Evolutionary conservation across 495 filamentous ascomycete species (phyloP).

Genomic region (Aspergillus coremiiformis): DNA sequence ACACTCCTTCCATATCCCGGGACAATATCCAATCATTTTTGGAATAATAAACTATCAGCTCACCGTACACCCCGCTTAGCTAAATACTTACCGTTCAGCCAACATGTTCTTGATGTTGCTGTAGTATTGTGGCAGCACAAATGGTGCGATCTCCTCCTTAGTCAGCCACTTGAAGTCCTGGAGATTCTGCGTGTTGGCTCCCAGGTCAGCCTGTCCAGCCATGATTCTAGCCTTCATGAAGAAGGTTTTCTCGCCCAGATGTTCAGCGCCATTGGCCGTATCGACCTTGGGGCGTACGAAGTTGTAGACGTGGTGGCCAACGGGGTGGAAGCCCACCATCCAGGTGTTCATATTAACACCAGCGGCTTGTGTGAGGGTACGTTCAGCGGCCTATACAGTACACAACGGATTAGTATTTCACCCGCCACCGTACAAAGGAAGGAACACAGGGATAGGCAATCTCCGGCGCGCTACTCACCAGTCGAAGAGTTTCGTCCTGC

Average conservation of each 20-base stretch:
- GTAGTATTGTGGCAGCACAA: slow-evolving; percentile 59
- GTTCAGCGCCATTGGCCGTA: slow-evolving; percentile 27
- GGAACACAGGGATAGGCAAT: background rate
- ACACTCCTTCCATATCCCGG: background rate
- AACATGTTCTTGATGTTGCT: slow-evolving; percentile 71
- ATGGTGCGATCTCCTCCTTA: slow-evolving; percentile 72
- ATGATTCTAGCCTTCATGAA: slow-evolving; percentile 94
- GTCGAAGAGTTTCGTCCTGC: slow-evolving; percentile 65
- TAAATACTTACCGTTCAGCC: slow-evolving; percentile 49
- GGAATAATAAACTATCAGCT: background rate
- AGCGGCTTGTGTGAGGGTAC: slow-evolving; percentile 64
- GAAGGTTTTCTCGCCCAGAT: slow-evolving; percentile 72
- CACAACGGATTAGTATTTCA: background rate
- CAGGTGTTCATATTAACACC: slow-evolving; percentile 99
- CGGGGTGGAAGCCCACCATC: slow-evolving; percentile 85
- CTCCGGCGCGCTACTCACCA: slow-evolving; percentile 53
- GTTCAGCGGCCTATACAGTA: slow-evolving; percentile 62
- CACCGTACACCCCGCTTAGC: background rate
- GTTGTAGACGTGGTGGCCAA: slow-evolving; percentile 64
- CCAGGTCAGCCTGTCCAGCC: slow-evolving; percentile 86
- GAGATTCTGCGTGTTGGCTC: slow-evolving; percentile 60
- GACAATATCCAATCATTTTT: background rate
- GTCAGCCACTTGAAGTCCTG: slow-evolving; percentile 87
- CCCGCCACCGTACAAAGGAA: background rate
- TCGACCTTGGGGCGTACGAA: slow-evolving; percentile 30